These are phyloP conservation scores for Trichoderma sp. DNA, from an alignment of 2,329 filamentous ascomycete genomes.

Conservation along the genomic window DNA sequence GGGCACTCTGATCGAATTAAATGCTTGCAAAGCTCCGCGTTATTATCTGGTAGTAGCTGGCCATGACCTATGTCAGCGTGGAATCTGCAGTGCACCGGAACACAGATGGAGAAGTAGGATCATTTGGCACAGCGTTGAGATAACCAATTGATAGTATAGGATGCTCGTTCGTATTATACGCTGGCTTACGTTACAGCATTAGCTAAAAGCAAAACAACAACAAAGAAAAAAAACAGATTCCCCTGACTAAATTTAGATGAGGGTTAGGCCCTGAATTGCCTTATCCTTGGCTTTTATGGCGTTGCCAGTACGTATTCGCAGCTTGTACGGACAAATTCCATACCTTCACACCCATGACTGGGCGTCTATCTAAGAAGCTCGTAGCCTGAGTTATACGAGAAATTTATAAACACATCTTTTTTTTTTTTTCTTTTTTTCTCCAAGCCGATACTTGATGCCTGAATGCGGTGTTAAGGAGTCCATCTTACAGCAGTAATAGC, in stretches of 20 bases:
- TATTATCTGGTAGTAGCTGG: background rate
- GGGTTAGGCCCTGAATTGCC: background rate
- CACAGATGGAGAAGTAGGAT: background rate
- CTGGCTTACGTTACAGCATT: background rate
- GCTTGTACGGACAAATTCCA: background rate
- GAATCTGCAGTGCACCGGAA: background rate
- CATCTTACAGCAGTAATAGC: constrained; percentile 6
- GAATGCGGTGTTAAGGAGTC: background rate
- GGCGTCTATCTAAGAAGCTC: background rate
- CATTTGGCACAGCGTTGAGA: background rate
- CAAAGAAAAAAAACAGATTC: background rate
- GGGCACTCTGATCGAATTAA: background rate
- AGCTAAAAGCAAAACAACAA: no score
- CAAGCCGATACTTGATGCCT: background rate
- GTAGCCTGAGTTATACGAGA: background rate
- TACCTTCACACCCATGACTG: background rate
- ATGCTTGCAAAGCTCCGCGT: background rate
- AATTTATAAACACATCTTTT: background rate
- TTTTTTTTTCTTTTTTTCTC: no score
- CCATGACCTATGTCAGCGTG: background rate
- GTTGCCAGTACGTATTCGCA: background rate
- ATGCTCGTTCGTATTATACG: background rate
- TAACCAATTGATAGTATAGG: background rate
- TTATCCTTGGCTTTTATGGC: background rate
- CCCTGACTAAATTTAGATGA: background rate